phyloP scores from a whole-genome alignment of 495 filamentous ascomycete genomes.

The Hypoxylon lenormandii region DNA sequence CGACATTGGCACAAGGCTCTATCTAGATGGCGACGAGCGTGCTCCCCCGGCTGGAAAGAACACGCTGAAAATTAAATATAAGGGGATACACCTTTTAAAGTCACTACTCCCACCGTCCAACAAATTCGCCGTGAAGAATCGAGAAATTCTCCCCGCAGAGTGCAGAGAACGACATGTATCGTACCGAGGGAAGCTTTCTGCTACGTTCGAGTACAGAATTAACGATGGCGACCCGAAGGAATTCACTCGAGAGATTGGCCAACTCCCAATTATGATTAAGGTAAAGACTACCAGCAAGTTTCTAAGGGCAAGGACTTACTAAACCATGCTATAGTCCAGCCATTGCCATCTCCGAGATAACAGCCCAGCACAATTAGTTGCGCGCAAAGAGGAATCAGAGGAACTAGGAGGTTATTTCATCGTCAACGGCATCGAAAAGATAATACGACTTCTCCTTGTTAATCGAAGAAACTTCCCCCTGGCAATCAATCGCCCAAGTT shows the following conservation, averaged over 20 bases:
- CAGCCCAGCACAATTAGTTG: constrained; percentile 81
- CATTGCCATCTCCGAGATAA: constrained; percentile 88
- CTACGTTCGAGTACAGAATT: constrained; percentile 80
- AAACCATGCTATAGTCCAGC: constrained; percentile 70
- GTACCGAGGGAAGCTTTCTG: constrained; percentile 87
- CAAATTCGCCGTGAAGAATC: constrained; percentile 78
- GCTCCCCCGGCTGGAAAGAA: constrained; percentile 70
- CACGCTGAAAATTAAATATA: constrained; percentile 76
- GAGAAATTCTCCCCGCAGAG: constrained; percentile 90
- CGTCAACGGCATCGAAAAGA: constrained; percentile 94
- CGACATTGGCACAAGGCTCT: constrained; percentile 90
- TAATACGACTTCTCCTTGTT: constrained; percentile 91
- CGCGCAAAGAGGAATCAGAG: constrained; percentile 90
- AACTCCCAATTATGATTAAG: constrained; percentile 92
- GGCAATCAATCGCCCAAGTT: constrained; percentile 90
- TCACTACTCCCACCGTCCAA: constrained; percentile 78
- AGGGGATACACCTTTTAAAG: constrained; percentile 81
- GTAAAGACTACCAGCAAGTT: constrained; percentile 58
- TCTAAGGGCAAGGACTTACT: constrained; percentile 1
- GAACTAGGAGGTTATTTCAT: constrained; percentile 95
- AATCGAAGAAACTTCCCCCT: constrained; percentile 91
- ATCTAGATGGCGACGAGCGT: constrained; percentile 79
- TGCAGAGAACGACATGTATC: constrained; percentile 93
- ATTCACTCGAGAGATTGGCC: constrained; percentile 82
- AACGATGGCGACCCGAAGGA: constrained; percentile 87